These are phyloP conservation scores for Juglanconis oblonga DNA, from an alignment of 2,329 filamentous ascomycete genomes.

Conservation along the genomic window DNA sequence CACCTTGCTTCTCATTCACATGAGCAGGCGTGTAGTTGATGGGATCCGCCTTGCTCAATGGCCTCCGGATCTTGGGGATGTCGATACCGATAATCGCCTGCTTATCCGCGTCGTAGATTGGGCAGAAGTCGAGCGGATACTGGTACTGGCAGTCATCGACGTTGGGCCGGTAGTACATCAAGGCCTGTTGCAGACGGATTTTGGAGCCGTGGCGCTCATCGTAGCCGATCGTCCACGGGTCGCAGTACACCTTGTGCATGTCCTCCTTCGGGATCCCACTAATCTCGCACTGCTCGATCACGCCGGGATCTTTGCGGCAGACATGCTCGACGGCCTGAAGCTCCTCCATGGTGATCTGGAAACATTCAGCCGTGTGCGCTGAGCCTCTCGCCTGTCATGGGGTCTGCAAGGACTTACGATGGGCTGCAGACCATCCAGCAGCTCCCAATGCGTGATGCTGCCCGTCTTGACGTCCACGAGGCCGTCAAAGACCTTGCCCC, in stretches of 20 bases:
- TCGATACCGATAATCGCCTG: constrained; percentile 79
- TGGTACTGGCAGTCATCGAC: constrained; percentile 86
- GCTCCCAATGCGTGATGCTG: constrained; percentile 71
- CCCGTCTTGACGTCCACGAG: constrained; percentile 68
- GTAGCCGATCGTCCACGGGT: constrained; percentile 94
- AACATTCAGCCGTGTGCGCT: no score
- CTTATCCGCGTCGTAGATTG: constrained; percentile 81
- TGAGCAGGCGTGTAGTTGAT: constrained; percentile 78
- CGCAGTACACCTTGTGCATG: constrained; percentile 95
- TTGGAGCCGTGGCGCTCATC: constrained; percentile 82
- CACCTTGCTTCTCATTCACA: constrained; percentile 65
- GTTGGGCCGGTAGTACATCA: constrained; percentile 93
- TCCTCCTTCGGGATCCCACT: constrained; percentile 77
- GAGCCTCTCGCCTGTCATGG: no score
- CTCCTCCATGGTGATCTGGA: constrained; percentile 85
- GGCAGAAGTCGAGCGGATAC: constrained; percentile 89
- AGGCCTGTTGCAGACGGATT: constrained; percentile 80
- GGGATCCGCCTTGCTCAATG: constrained; percentile 66
- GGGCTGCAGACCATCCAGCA: constrained; percentile 74
- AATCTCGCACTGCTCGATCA: constrained; percentile 86
- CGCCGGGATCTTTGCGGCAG: constrained; percentile 73
- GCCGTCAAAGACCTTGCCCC: constrained; percentile 79
- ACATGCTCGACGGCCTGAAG: constrained; percentile 75
- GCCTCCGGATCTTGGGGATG: constrained; percentile 72
- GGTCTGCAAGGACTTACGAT: constrained; percentile 49